Base-by-base conservation (phyloP, 1,139 yeast species). In the Magnusiomyces fungicola region DNA sequence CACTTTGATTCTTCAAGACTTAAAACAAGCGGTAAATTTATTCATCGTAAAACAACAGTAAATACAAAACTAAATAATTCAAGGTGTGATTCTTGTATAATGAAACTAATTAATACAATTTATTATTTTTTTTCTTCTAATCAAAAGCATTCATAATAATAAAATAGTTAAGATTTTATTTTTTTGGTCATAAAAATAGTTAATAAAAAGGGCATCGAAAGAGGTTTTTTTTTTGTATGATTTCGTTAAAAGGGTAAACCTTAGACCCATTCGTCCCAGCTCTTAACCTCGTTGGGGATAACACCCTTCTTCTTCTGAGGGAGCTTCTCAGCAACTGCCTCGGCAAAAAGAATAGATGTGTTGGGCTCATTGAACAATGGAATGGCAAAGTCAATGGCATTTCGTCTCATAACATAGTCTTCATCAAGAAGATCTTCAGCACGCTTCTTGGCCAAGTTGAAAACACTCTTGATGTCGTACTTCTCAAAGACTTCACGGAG, bases 191-290 rank as follows among this genome's bases (percentile, higher is more conserved):
- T n/a, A n/a, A n/a, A n/a, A n/a, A n/a, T n/a, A n/a, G n/a, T n/a
- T n/a, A n/a, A n/a, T n/a, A n/a, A n/a, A n/a, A n/a, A n/a, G n/a
- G n/a, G n/a, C n/a, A n/a, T n/a, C n/a, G n/a, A n/a, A n/a, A n/a
- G n/a, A n/a, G n/a, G n/a, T n/a, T n/a, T n/a, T n/a, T n/a, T n/a
- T n/a, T n/a, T n/a, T n/a, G n/a, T n/a, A n/a, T n/a, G n/a, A n/a
- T n/a, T n/a, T n/a, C n/a, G n/a, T n/a, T n/a, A n/a, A n/a, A n/a
- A n/a, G n/a, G n/a, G n/a, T n/a, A n/a, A n/a, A n/a, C n/a, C n/a
- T n/a, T n/a, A n/a, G n/a, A 92, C 80, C 65, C 84, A 92, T 66
- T 92, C 97, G 70, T 95, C 86, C 98, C 98, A 92, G 71, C 97
- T 81, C 66, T 75, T 77, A 51, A 89, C 97, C 71, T 92, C 97